These are phyloP conservation scores for Brasenia schreberi DNA, from an alignment of 164 flowering plant species.

Conservation along the genomic window DNA sequence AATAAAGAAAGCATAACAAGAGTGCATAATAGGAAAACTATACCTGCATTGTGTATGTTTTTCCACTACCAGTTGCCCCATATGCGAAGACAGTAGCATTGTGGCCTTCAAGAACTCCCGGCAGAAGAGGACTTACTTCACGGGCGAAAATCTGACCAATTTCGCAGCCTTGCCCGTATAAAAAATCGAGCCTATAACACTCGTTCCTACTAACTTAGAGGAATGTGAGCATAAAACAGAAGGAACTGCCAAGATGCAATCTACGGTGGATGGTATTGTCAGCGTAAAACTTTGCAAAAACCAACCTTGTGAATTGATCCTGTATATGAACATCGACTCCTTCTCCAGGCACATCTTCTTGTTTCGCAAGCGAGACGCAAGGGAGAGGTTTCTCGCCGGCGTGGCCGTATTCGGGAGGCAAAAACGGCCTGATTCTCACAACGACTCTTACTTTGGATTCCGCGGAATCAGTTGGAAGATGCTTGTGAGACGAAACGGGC, in stretches of 20 bases:
- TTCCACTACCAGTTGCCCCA: slow-evolving; percentile 97
- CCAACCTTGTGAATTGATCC: slow-evolving; percentile 47
- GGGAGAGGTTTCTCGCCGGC: slow-evolving; percentile 17
- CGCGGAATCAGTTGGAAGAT: neutral
- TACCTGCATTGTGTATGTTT: slow-evolving; percentile 95
- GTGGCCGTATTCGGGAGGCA: slow-evolving; percentile 30
- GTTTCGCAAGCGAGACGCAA: slow-evolving; percentile 34
- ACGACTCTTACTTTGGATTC: slow-evolving; percentile 58
- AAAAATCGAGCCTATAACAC: slow-evolving; percentile 74
- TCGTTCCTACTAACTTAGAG: slow-evolving; percentile 53
- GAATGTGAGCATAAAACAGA: neutral
- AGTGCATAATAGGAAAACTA: too few species aligned
- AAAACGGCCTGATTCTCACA: slow-evolving; percentile 73
- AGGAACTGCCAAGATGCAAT: too few species aligned
- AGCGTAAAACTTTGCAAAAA: neutral
- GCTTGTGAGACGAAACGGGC: neutral
- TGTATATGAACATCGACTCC: slow-evolving; percentile 66
- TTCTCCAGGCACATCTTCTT: slow-evolving; percentile 14
- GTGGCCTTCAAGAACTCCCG: slow-evolving; percentile 51
- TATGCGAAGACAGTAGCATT: slow-evolving; percentile 89
- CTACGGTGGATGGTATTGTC: neutral
- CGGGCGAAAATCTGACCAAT: slow-evolving; percentile 40
- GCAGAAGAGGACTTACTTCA: slow-evolving; percentile 74
- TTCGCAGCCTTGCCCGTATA: slow-evolving; percentile 43
- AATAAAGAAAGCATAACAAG: neutral